phyloP scores from a whole-genome alignment of 495 filamentous ascomycete species.

The Penicillium cataractarum region DNA sequence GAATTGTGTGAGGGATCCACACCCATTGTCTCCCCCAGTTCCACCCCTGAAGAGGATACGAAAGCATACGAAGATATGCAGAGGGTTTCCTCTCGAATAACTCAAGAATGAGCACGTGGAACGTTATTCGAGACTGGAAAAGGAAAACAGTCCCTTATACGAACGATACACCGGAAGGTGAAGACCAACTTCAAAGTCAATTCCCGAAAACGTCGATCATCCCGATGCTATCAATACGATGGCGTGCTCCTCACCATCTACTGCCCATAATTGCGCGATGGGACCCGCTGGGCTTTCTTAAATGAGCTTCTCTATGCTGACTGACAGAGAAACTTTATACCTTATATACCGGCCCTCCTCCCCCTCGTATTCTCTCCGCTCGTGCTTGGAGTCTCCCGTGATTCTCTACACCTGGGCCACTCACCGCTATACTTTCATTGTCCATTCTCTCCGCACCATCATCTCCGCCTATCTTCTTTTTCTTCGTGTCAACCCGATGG shows the following conservation, averaged over 20 bases:
- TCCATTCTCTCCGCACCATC: background rate
- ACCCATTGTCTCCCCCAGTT: background rate
- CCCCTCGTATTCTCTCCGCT: background rate
- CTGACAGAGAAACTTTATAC: background rate
- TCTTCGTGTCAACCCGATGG: background rate
- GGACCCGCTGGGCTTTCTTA: constrained; percentile 13
- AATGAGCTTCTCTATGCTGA: background rate
- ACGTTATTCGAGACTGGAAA: background rate
- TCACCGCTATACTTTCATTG: background rate
- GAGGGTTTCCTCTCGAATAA: background rate
- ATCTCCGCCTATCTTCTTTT: background rate
- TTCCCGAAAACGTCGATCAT: constrained; percentile 18
- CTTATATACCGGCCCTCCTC: constrained; percentile 9
- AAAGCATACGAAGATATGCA: background rate
- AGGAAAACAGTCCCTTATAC: too few species aligned
- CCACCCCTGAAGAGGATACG: background rate
- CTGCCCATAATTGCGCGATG: constrained; percentile 26
- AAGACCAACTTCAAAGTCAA: too few species aligned
- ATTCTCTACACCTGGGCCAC: background rate
- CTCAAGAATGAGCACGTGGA: background rate
- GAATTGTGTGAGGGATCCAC: constrained; percentile 24
- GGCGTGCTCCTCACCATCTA: constrained; percentile 28
- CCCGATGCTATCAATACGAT: constrained; percentile 23
- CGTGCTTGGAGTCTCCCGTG: background rate
- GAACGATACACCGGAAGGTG: background rate